Evolutionary conservation across 2,329 filamentous ascomycete genomes (phyloP).

Genomic region (Paracorniculantispora psalliotae): DNA sequence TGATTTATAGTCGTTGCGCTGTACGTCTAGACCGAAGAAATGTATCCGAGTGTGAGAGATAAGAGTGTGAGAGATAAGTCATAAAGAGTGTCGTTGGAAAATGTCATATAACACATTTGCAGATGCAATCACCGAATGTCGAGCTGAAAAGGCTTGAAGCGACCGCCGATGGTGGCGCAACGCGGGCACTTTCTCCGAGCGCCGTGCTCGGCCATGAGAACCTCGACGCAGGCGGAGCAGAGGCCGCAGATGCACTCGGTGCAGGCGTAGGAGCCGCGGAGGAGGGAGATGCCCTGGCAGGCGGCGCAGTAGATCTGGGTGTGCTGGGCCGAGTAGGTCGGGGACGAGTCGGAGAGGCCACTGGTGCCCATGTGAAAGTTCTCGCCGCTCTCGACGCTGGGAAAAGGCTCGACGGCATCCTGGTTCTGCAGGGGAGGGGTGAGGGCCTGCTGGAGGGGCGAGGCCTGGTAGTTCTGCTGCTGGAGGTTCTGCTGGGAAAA

Average conservation of each 20-base stretch:
- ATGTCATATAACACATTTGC: no score
- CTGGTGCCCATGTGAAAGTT: constrained; percentile 65
- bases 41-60: background rate
- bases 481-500: constrained; percentile 56
- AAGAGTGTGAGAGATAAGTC: background rate
- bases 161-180: constrained; percentile 72
- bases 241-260: constrained; percentile 95
- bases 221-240: constrained; percentile 81
- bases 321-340: constrained; percentile 65
- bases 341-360: constrained; percentile 65
- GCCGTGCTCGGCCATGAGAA: constrained; percentile 70
- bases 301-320: constrained; percentile 91
- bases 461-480: constrained; percentile 71
- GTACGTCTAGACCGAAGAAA: constrained; percentile 8
- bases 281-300: constrained; percentile 69
- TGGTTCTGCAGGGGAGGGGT: constrained; percentile 72
- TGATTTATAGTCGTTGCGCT: constrained; percentile 9
- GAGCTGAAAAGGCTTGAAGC: constrained; percentile 80
- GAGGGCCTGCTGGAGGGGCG: constrained; percentile 82
- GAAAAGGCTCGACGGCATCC: constrained; percentile 72
- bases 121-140: constrained; percentile 60
- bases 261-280: constrained; percentile 86
- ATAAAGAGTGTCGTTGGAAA: constrained; percentile 3
- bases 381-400: constrained; percentile 66
- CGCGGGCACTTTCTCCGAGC: constrained; percentile 72